Evolutionary conservation across 192 early-diverging fungal species (phyloP).

Genomic region (Dimargaris xerosporica): DNA sequence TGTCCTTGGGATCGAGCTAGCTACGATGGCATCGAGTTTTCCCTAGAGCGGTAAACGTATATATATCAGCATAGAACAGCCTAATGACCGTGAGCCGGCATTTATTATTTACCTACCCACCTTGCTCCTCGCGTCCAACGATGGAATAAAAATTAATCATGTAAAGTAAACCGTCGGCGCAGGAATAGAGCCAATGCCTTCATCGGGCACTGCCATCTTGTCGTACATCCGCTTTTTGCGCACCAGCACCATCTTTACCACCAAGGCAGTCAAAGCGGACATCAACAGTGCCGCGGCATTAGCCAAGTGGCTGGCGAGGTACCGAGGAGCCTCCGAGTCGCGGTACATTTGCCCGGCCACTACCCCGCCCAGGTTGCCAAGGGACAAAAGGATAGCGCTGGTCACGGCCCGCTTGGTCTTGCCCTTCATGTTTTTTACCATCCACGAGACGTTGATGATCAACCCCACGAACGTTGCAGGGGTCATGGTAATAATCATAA

Average conservation of each 20-base stretch:
- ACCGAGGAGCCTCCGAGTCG: constrained; percentile 1
- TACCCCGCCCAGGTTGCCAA: constrained; percentile 5
- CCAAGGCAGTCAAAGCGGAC: background rate
- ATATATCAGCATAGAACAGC: no score
- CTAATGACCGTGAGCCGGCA: no score
- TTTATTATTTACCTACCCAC: no score
- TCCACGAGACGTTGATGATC: constrained; percentile 33
- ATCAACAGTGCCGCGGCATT: background rate
- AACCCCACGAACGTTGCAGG: constrained; percentile 28
- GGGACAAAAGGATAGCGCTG: constrained; percentile 16
- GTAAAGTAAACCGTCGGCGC: no score
- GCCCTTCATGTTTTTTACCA: constrained; percentile 40
- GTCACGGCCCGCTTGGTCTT: constrained; percentile 42
- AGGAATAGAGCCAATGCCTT: no score
- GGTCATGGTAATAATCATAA: constrained; percentile 21
- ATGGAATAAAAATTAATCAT: no score
- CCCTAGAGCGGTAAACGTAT: no score
- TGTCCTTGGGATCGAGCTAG: no score
- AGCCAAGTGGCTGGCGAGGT: constrained; percentile 1
- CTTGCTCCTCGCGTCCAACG: no score
- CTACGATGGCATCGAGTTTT: no score
- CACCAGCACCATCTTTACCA: background rate
- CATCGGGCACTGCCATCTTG: no score
- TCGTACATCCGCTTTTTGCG: no score
- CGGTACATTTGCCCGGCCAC: constrained; percentile 10